Evolutionary conservation across 2,329 filamentous ascomycete genomes (phyloP).

Genomic region (Fulvia fulva): DNA sequence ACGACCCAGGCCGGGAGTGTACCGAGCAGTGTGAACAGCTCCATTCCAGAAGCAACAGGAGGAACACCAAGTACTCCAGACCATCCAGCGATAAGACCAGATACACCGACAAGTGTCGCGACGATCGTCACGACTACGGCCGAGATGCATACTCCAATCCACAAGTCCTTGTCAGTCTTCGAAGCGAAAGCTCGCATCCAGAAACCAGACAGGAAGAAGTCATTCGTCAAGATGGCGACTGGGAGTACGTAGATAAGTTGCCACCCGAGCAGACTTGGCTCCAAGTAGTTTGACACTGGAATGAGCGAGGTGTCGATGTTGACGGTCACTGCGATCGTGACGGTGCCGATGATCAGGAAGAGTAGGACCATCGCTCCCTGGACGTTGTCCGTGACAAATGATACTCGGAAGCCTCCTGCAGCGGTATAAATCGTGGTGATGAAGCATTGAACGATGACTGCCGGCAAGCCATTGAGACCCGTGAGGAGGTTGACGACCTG

Average conservation of each 20-base stretch:
- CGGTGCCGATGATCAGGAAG: conserved; percentile 70
- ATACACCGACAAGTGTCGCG: conserved; percentile 66
- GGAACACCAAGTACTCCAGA: conserved; percentile 65
- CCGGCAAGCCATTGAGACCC: conserved; percentile 67
- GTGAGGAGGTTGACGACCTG: conserved; percentile 73
- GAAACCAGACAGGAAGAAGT: conserved; percentile 81
- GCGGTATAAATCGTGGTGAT: conserved; percentile 80
- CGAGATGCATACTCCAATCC: conserved; percentile 68
- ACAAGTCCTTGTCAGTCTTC: conserved; percentile 72
- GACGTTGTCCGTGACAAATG: conserved; percentile 77
- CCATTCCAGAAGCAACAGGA: conserved; percentile 60
- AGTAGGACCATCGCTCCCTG: conserved; percentile 74
- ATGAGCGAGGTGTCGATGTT: conserved; percentile 67
- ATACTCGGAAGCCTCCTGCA: conserved; percentile 76
- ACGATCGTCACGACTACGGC: conserved; percentile 63
- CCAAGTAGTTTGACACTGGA: conserved; percentile 63
- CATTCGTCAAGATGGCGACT: conserved; percentile 74
- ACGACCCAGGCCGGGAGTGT: conserved; percentile 76
- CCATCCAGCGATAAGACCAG: conserved; percentile 75
- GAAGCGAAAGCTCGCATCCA: conserved; percentile 83
- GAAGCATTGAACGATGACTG: conserved; percentile 71
- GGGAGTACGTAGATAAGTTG: conserved; percentile 82
- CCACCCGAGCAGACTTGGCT: conserved; percentile 71
- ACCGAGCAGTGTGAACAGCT: conserved; percentile 71
- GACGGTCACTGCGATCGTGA: conserved; percentile 72